A percentile compares a stretch with the other conserved stretches of the same genome.
Evolutionary conservation across 2,329 filamentous ascomycete species (phyloP).

Genomic region (Sarocladiaceae sp.): DNA sequence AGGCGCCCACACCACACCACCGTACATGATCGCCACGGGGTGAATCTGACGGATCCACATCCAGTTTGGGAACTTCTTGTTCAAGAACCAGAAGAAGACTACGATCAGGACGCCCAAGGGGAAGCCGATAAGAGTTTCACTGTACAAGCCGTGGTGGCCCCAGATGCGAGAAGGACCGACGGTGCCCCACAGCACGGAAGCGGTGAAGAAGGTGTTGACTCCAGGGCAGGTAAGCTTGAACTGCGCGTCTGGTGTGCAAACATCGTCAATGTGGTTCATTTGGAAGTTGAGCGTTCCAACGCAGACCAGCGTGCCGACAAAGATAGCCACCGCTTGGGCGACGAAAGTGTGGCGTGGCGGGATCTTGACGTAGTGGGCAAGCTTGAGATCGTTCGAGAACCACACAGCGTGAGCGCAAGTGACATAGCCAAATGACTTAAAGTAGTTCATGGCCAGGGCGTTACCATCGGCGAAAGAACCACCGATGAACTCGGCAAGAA

Average conservation of each 20-base stretch:
- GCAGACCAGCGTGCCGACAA: slow-evolving; percentile 45
- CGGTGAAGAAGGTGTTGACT: slow-evolving; percentile 51
- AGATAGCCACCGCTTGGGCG: slow-evolving; percentile 52
- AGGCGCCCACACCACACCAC: slow-evolving; percentile 38
- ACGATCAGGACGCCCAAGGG: slow-evolving; percentile 41
- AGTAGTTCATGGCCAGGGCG: slow-evolving; percentile 47
- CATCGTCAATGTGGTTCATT: slow-evolving; percentile 39
- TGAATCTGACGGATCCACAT: slow-evolving; percentile 38
- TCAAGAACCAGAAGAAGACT: slow-evolving; percentile 31
- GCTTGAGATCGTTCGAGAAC: slow-evolving; percentile 43
- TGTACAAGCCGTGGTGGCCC: slow-evolving; percentile 41
- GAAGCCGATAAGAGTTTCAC: slow-evolving; percentile 41
- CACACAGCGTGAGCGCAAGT: slow-evolving; percentile 45
- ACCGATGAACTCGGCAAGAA: slow-evolving; percentile 47
- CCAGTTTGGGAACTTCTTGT: slow-evolving; percentile 35
- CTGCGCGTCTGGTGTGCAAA: slow-evolving; percentile 41
- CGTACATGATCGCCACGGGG: slow-evolving; percentile 41
- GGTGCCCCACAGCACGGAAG: slow-evolving; percentile 49
- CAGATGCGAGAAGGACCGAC: slow-evolving; percentile 46
- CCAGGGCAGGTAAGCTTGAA: slow-evolving; percentile 46
- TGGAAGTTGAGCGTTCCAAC: slow-evolving; percentile 44
- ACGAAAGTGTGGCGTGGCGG: slow-evolving; percentile 53
- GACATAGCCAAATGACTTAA: slow-evolving; percentile 46
- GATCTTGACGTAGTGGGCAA: slow-evolving; percentile 53
- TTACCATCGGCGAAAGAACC: slow-evolving; percentile 45